Evolutionary conservation across 768 basidiomycete genomes (phyloP).

Genomic region (Amanita muscaria): DNA sequence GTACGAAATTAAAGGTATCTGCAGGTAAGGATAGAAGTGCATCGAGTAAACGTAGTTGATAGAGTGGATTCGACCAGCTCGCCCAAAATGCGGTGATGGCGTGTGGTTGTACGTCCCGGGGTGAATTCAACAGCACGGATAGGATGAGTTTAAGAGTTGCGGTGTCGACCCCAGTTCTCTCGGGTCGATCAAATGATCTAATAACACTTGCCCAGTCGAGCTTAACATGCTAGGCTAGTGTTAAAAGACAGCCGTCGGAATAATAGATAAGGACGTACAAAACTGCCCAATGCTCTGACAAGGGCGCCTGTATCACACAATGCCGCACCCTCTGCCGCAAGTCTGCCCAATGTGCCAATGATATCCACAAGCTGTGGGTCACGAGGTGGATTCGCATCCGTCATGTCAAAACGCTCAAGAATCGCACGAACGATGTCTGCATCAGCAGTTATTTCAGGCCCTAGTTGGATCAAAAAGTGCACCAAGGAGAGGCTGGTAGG

Average conservation of each 20-base stretch:
- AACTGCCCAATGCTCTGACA: constrained; percentile 62
- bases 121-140: constrained; percentile 75
- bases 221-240: constrained; percentile 40
- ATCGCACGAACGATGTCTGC: constrained; percentile 61
- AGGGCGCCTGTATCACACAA: constrained; percentile 71
- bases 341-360: constrained; percentile 54
- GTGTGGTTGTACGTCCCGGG: constrained; percentile 67
- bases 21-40: constrained; percentile 81
- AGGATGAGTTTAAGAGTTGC: constrained; percentile 85
- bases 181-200: constrained; percentile 77
- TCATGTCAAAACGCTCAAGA: constrained; percentile 66
- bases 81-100: constrained; percentile 84
- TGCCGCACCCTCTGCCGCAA: constrained; percentile 63
- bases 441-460: constrained; percentile 72
- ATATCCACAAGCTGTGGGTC: constrained; percentile 67
- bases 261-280: constrained; percentile 41
- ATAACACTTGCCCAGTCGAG: constrained; percentile 80
- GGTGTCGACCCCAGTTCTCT: constrained; percentile 81
- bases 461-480: constrained; percentile 68
- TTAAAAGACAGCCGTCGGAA: constrained; percentile 6
- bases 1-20: constrained; percentile 90
- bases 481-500: constrained; percentile 60
- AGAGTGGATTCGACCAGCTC: constrained; percentile 75
- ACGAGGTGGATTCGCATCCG: constrained; percentile 60
- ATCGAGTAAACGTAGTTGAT: constrained; percentile 82